phyloP scores from a whole-genome alignment of 2,329 filamentous ascomycete genomes.

The Exophiala aquamarina region DNA sequence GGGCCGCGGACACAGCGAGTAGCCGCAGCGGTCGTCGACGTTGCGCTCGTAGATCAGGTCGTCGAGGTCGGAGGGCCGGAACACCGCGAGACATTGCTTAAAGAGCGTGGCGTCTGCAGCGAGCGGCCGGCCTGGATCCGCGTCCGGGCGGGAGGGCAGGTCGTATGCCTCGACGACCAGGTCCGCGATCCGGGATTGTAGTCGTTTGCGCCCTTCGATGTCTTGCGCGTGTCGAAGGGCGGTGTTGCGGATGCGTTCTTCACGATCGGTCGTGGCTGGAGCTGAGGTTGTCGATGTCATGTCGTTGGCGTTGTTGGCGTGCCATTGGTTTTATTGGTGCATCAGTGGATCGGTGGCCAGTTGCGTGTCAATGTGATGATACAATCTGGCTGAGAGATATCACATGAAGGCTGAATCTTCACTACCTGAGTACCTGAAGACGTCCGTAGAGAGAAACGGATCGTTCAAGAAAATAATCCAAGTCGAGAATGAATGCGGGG shows the following conservation, averaged over 20 bases:
- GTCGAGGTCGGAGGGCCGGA: constrained; percentile 87
- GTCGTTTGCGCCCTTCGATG: constrained; percentile 77
- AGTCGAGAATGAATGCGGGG: too few species aligned
- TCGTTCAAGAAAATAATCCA: too few species aligned
- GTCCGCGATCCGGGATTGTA: constrained; percentile 72
- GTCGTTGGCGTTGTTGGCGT: too few species aligned
- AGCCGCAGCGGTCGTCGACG: constrained; percentile 78
- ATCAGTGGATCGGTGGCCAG: too few species aligned
- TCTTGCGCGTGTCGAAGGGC: constrained; percentile 80
- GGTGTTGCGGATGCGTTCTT: constrained; percentile 53
- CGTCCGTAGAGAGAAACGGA: too few species aligned
- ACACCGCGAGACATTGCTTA: constrained; percentile 65
- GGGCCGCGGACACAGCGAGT: constrained; percentile 71
- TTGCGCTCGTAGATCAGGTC: constrained; percentile 87
- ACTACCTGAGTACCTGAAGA: too few species aligned
- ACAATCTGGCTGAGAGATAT: too few species aligned
- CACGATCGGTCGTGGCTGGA: constrained; percentile 5
- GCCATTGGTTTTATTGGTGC: too few species aligned
- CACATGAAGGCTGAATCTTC: too few species aligned
- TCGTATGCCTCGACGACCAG: constrained; percentile 71
- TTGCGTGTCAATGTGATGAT: too few species aligned
- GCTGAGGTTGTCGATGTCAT: too few species aligned
- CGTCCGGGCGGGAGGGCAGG: constrained; percentile 53
- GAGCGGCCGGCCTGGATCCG: constrained; percentile 54
- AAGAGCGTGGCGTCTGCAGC: constrained; percentile 65